These are phyloP conservation scores for Blastobotrys buckinghamii DNA, from an alignment of 1,139 yeast genomes.

Conservation along the genomic window DNA sequence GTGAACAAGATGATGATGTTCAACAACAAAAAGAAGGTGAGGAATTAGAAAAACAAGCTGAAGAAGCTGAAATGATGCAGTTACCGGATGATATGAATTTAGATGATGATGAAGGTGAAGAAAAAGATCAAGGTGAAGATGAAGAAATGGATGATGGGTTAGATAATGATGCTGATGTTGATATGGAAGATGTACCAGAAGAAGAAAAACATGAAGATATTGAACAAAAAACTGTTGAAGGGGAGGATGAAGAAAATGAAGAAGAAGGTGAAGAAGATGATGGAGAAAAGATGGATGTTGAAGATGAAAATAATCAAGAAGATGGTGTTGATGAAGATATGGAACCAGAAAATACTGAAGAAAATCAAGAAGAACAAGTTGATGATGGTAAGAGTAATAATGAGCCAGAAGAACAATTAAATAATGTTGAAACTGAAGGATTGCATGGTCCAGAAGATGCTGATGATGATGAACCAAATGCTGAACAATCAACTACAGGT, in stretches of 20 bases:
- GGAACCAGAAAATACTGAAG: slow-evolving; percentile 77
- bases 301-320: slow-evolving; percentile 28
- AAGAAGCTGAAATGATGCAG: slow-evolving; percentile 35
- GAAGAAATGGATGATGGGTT: slow-evolving; percentile 30
- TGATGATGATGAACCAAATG: slow-evolving; percentile 41
- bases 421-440: slow-evolving; percentile 31
- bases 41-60: slow-evolving; percentile 38
- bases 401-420: slow-evolving; percentile 19
- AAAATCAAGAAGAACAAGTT: slow-evolving; percentile 23
- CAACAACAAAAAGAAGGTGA: slow-evolving; percentile 65
- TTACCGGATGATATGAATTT: slow-evolving; percentile 32
- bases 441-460: slow-evolving; percentile 44
- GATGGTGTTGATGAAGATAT: slow-evolving; percentile 22
- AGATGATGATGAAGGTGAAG: slow-evolving; percentile 33
- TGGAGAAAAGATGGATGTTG: slow-evolving; percentile 32
- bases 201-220: slow-evolving; percentile 25
- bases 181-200: slow-evolving; percentile 32
- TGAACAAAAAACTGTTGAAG: slow-evolving; percentile 22
- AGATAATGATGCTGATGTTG: slow-evolving; percentile 16
- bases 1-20: slow-evolving; percentile 83
- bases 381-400: slow-evolving; percentile 28
- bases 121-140: slow-evolving; percentile 29
- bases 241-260: slow-evolving; percentile 23
- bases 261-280: slow-evolving; percentile 32
- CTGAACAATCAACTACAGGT: slow-evolving; percentile 43